Evolutionary conservation across 192 early-diverging fungal genomes (phyloP), one percentile per base, ranked within the genome.

Genomic region (Helicostylum pulchrum): DNA sequence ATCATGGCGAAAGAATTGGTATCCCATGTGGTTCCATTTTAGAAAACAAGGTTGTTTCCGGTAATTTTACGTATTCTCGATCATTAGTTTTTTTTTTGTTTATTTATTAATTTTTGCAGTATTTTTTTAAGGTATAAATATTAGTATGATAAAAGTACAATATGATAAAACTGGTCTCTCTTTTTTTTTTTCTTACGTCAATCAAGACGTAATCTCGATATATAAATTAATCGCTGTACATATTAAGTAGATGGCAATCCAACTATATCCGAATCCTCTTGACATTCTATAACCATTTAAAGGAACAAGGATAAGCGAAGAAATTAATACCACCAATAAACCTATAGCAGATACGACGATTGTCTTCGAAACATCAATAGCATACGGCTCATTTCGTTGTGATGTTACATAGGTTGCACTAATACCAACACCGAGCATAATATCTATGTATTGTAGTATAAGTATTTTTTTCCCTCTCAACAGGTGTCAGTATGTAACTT

Each of bases 21-120:
- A 96, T 99, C 64, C 94, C 97, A 17, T 89, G 92, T 5, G 92
- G 94, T 45, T 81, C 94, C 21, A 89, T 97, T 61, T 80, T 99
- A 48, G 93, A 99, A 69, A 96, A 99, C 82, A 99, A 99, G 86
- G 94, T 99, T 17, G 94, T 99, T 20, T 92, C 92, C 63, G 97
- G 97, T 50, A 95, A 97, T 71, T n/a, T 81, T 99, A 23, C 90
- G 94, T 53, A 86, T 92, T 44, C 77, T 92, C 26, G 90, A 92
- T 61, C 90, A 92, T 69, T 92, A 84, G 77, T 11, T 30, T 8
- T n/a, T 42, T 42, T 62, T n/a, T 15, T 26, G n/a, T 7, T 5
- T 26, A 20, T 30, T 1, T 31, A 39, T 39, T 39, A 31, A 56
- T 34, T 19, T 55, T 32, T 17, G 17, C 17, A 23, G 14, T 53